phyloP scores from a whole-genome alignment of 208 protist species.

The Wallacemonas collosoma region DNA sequence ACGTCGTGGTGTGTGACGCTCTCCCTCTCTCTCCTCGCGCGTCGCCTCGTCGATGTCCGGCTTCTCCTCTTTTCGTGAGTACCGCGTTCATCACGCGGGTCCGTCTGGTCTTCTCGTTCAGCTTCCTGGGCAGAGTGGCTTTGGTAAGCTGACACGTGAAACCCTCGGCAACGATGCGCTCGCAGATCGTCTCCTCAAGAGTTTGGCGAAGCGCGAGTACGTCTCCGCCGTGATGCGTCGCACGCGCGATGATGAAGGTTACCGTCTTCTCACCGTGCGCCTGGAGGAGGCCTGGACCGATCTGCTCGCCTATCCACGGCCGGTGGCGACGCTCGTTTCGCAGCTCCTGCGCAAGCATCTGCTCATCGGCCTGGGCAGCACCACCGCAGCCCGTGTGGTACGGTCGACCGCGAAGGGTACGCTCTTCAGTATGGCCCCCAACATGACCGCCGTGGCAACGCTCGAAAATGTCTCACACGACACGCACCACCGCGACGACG shows the following conservation, averaged over 20 bases:
- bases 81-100: constrained; percentile 79
- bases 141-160: constrained; percentile 70
- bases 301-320: constrained; percentile 47
- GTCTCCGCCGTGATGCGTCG: constrained; percentile 47
- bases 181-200: constrained; percentile 65
- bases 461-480: constrained; percentile 43
- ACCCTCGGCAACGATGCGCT: constrained; percentile 74
- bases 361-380: constrained; percentile 76
- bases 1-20: not conserved
- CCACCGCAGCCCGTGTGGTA: constrained; percentile 62
- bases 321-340: constrained; percentile 52
- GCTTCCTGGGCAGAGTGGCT: constrained; percentile 68
- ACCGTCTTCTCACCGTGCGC: constrained; percentile 66
- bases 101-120: constrained; percentile 78
- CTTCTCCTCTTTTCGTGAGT: constrained; percentile 49
- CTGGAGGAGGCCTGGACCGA: constrained; percentile 64
- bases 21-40: constrained; percentile 7
- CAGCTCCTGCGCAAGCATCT: constrained; percentile 82
- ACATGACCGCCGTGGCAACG: constrained; percentile 68
- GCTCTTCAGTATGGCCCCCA: constrained; percentile 53
- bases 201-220: constrained; percentile 55
- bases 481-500: constrained; percentile 10
- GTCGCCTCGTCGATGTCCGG: not conserved
- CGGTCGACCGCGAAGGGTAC: constrained; percentile 54
- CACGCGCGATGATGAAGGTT: constrained; percentile 72